Evolutionary conservation across 2,329 filamentous ascomycete species (phyloP).

Genomic region (Diaporthe citriasiana): DNA sequence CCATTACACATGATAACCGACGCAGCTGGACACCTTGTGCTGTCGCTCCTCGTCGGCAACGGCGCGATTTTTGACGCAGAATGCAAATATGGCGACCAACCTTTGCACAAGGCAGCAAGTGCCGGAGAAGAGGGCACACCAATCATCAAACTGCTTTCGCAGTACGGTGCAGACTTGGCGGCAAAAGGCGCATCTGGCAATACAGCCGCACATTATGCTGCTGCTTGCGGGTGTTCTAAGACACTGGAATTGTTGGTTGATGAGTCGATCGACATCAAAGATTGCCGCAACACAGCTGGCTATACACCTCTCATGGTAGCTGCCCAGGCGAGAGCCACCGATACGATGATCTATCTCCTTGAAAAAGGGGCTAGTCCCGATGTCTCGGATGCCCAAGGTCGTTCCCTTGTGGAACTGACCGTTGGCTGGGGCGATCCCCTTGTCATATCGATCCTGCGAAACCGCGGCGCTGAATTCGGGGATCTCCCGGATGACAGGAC

Average conservation of each 20-base stretch:
- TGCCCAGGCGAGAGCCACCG: constrained; percentile 3
- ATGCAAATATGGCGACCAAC: background rate
- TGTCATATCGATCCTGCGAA: constrained; percentile 7
- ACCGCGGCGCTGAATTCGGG: background rate
- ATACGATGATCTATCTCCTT: background rate
- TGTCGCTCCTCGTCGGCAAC: background rate
- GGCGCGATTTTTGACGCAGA: background rate
- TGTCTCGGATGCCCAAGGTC: background rate
- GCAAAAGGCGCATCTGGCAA: background rate
- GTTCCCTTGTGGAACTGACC: background rate
- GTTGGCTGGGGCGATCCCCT: background rate
- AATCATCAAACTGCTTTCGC: background rate
- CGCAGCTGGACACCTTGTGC: background rate
- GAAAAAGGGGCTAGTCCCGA: background rate
- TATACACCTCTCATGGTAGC: constrained; percentile 3
- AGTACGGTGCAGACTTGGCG: background rate
- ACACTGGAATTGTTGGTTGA: background rate
- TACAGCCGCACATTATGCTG: background rate
- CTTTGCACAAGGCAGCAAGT: constrained; percentile 3
- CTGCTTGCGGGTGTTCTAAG: constrained; percentile 4
- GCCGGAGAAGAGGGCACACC: background rate
- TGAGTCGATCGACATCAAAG: constrained; percentile 3
- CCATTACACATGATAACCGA: background rate
- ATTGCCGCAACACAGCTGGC: background rate
- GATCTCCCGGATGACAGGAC: background rate